These are phyloP conservation scores for Dipteronia sinensis DNA, from an alignment of 345 rosid genomes.

Conservation along the genomic window DNA sequence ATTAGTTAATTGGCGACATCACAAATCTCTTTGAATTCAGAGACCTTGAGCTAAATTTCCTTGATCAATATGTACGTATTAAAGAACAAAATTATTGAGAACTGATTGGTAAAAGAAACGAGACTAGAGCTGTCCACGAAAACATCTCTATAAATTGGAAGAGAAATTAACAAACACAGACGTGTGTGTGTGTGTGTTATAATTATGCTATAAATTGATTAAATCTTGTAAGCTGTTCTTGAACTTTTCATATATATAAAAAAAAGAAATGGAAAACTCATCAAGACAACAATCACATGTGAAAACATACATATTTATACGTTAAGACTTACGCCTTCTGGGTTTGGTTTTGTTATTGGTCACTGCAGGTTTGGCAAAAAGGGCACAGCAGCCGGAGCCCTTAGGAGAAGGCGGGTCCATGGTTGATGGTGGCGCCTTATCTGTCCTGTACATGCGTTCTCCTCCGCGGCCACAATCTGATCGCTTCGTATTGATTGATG, in stretches of 20 bases:
- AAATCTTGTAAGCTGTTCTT: not conserved
- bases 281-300: not conserved
- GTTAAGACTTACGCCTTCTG: conserved; percentile 21
- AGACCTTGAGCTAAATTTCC: too few relatives aligned
- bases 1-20: too few relatives aligned
- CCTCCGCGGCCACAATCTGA: conserved; percentile 32
- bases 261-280: not conserved
- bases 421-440: conserved; percentile 32
- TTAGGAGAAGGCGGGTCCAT: conserved; percentile 73
- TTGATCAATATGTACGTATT: not conserved
- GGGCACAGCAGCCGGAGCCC: conserved; percentile 57
- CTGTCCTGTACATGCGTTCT: conserved; percentile 18
- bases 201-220: too few relatives aligned
- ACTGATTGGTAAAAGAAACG: not conserved
- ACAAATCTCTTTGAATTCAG: not conserved
- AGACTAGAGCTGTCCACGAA: not conserved
- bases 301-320: conserved; percentile 2
- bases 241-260: too few relatives aligned
- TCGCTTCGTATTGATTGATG: conserved; percentile 27
- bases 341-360: conserved; percentile 17
- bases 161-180: not conserved
- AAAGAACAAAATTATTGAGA: not conserved
- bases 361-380: conserved; percentile 37
- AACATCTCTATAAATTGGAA: not conserved
- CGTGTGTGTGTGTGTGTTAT: not conserved